Conservation (phyloP, 2,329 filamentous ascomycete genomes). For the Diaporthe nobilis region DNA sequence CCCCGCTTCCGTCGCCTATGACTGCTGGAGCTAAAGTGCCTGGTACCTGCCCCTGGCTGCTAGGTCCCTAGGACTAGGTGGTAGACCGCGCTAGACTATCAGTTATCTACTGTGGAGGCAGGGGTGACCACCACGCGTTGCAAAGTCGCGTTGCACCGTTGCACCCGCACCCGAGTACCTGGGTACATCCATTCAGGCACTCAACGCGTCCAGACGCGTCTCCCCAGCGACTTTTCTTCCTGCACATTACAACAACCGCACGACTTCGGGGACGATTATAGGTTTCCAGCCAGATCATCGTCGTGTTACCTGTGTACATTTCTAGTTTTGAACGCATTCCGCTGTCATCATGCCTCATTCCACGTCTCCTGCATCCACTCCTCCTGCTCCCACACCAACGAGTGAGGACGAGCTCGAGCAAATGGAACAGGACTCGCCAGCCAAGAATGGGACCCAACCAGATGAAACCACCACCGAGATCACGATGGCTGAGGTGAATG, state of each 20-base stretch:
- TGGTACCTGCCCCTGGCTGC: no score
- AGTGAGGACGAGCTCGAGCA: slow-evolving; percentile 39
- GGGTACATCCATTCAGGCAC: slow-evolving; percentile 5
- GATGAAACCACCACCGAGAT: slow-evolving; percentile 53
- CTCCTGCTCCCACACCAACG: slow-evolving; percentile 40
- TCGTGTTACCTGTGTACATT: not conserved
- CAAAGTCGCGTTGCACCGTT: not conserved
- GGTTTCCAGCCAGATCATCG: not conserved
- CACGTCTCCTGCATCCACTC: slow-evolving; percentile 50
- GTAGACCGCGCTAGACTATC: not conserved
- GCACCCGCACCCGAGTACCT: not conserved
- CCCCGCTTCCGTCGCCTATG: not conserved
- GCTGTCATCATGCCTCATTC: slow-evolving; percentile 61
- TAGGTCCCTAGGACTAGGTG: no score
- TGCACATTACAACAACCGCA: not conserved
- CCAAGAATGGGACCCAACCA: slow-evolving; percentile 50
- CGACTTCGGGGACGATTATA: not conserved
- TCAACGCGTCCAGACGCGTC: slow-evolving; percentile 36
- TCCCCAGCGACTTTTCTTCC: slow-evolving; percentile 15
- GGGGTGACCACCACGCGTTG: not conserved
- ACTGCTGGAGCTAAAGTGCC: not conserved
- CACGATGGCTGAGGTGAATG: slow-evolving; percentile 56
- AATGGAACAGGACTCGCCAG: slow-evolving; percentile 49
- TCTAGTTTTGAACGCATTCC: not conserved
- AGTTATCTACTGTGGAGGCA: not conserved